These are phyloP conservation scores for Cutaneotrichosporon sp. DNA, from an alignment of 1,284 basidiomycete genomes.

Conservation along the genomic window DNA sequence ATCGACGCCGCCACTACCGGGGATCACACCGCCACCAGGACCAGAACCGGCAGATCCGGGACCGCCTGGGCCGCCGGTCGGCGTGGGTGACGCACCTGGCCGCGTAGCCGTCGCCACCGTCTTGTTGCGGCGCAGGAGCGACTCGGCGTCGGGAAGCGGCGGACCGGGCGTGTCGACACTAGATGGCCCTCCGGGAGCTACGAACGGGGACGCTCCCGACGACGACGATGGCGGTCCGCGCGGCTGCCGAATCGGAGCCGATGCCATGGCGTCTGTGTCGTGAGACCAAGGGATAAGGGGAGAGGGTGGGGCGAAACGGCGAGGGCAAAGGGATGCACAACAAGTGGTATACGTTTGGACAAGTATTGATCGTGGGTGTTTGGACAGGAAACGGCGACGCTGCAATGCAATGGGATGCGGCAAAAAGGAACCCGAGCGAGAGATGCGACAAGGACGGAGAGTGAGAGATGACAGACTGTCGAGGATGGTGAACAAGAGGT, in stretches of 20 bases:
- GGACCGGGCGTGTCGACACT: conserved; percentile 19
- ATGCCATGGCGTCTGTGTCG: conserved; percentile 16
- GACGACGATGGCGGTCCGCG: conserved; percentile 36
- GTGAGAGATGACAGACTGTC: neutral
- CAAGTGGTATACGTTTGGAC: neutral
- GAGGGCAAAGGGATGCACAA: too few species aligned
- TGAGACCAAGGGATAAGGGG: neutral
- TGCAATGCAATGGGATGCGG: too few species aligned
- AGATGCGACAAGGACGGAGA: neutral
- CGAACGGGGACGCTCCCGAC: neutral
- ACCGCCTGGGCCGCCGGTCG: conserved; percentile 16
- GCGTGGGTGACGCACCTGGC: neutral
- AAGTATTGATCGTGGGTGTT: too few species aligned
- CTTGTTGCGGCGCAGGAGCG: conserved; percentile 32
- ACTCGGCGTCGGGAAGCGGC: conserved; percentile 33
- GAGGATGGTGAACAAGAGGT: too few species aligned
- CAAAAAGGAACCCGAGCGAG: too few species aligned
- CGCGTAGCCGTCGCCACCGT: conserved; percentile 25
- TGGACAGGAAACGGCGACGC: too few species aligned
- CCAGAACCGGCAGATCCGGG: conserved; percentile 20
- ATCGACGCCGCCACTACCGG: conserved; percentile 12
- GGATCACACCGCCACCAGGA: conserved; percentile 15
- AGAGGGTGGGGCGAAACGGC: neutral
- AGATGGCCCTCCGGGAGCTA: conserved; percentile 2
- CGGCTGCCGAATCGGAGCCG: conserved; percentile 41